These are phyloP conservation scores for Trichoderma lentiforme DNA, from an alignment of 2,329 filamentous ascomycete genomes.

Conservation along the genomic window DNA sequence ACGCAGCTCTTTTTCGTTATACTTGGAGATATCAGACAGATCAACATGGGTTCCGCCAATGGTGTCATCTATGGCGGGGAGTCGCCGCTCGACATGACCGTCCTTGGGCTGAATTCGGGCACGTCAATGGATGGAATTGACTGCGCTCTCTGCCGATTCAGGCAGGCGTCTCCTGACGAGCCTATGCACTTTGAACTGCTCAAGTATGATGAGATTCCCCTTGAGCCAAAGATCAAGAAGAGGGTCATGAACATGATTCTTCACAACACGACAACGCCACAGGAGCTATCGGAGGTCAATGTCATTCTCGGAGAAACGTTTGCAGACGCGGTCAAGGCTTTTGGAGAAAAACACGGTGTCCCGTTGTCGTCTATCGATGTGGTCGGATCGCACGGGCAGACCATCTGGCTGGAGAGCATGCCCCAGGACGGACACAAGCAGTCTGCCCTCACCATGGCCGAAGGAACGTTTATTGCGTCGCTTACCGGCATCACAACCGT, in stretches of 20 bases:
- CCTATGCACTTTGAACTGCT: constrained; percentile 56
- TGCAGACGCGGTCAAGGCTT: constrained; percentile 48
- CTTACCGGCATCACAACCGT: constrained; percentile 57
- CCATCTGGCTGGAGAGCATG: constrained; percentile 55
- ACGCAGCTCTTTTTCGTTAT: neutral
- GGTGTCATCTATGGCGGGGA: neutral
- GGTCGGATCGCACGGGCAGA: constrained; percentile 57
- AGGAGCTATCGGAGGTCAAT: constrained; percentile 55
- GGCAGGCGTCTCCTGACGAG: constrained; percentile 47
- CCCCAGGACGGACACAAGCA: constrained; percentile 44
- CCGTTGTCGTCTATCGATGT: constrained; percentile 47
- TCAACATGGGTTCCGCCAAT: constrained; percentile 4
- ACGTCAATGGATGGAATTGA: constrained; percentile 57
- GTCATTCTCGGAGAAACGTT: constrained; percentile 56
- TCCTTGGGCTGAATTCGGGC: constrained; percentile 50
- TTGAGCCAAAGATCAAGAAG: constrained; percentile 52
- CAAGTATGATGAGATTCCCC: constrained; percentile 54
- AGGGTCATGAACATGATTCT: constrained; percentile 56
- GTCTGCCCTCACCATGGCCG: constrained; percentile 54
- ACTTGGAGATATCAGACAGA: neutral
- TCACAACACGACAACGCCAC: constrained; percentile 50
- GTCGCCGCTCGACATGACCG: constrained; percentile 44
- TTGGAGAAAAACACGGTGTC: constrained; percentile 44
- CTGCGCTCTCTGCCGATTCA: constrained; percentile 55
- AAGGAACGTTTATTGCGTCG: constrained; percentile 52